Evolutionary conservation across 2,329 filamentous ascomycete genomes (phyloP).

Genomic region (Colletotrichum gigasporum): DNA sequence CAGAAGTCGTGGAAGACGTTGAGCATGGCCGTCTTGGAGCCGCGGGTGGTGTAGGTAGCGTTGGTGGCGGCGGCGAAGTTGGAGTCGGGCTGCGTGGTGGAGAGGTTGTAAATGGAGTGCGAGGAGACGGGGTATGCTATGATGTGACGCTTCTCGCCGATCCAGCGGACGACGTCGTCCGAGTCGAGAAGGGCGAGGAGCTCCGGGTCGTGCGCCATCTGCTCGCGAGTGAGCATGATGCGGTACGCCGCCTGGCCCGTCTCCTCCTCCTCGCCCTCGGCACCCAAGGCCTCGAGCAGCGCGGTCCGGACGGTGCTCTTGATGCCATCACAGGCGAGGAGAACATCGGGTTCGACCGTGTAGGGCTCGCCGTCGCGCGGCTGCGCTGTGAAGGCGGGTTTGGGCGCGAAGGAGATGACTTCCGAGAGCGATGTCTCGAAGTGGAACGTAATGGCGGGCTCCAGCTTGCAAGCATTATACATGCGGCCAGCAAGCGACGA

Average conservation of each 20-base stretch:
- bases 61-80: conserved; percentile 67
- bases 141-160: conserved; percentile 78
- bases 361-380: conserved; percentile 65
- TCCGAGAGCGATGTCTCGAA: conserved; percentile 67
- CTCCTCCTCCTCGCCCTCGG: conserved; percentile 67
- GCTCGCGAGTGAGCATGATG: conserved; percentile 76
- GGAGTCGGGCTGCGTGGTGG: conserved; percentile 68
- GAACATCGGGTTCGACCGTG: conserved; percentile 61
- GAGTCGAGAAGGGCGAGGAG: conserved; percentile 73
- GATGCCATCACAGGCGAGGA: conserved; percentile 65
- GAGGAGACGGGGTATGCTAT: conserved; percentile 80
- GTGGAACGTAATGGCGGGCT: conserved; percentile 73
- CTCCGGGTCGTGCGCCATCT: conserved; percentile 74
- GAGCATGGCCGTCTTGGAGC: conserved; percentile 69
- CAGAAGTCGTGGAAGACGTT: conserved; percentile 71
- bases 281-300: conserved; percentile 63
- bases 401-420: conserved; percentile 67
- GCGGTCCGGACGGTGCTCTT: conserved; percentile 60
- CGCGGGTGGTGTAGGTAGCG: conserved; percentile 70
- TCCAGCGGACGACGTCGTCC: conserved; percentile 77
- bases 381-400: conserved; percentile 67
- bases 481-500: conserved; percentile 75
- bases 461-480: conserved; percentile 74
- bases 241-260: conserved; percentile 83
- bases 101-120: conserved; percentile 73